Evolutionary conservation across 345 rosid genomes (phyloP).

Genomic region (Boechera stricta): DNA sequence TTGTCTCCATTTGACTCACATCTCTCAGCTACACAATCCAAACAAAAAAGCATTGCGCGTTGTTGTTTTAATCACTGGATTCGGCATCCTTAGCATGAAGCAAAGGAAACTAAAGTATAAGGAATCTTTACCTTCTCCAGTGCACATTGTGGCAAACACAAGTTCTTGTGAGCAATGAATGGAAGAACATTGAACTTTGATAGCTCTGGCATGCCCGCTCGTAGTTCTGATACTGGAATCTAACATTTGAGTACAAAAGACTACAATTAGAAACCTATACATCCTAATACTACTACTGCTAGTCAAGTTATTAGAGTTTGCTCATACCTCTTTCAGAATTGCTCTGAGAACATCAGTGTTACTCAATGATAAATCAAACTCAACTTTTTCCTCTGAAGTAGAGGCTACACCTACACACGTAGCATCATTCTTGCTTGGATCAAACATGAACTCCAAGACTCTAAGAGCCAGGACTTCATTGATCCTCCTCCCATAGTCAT

Average conservation of each 20-base stretch:
- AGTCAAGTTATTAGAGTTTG: not conserved
- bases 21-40: conserved; percentile 36
- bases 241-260: conserved; percentile 17
- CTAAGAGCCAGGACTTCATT: conserved; percentile 42
- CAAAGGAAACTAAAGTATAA: not conserved
- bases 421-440: conserved; percentile 24
- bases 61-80: not conserved
- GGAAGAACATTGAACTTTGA: conserved; percentile 44
- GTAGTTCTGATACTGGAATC: conserved; percentile 39
- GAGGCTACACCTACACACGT: not conserved
- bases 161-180: conserved; percentile 45
- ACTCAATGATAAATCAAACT: conserved; percentile 40
- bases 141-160: conserved; percentile 38
- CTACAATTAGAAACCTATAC: not conserved
- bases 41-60: not conserved
- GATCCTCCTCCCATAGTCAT: conserved; percentile 40
- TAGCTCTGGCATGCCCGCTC: conserved; percentile 39
- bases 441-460: conserved; percentile 42
- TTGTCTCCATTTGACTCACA: conserved; percentile 27
- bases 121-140: conserved; percentile 40
- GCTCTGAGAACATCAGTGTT: conserved; percentile 30
- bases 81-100: not conserved
- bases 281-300: not conserved
- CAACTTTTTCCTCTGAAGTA: conserved; percentile 22
- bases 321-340: conserved; percentile 41